Conservation (phyloP, 2,329 filamentous ascomycete genomes). For the Hypoxylon sp. region DNA sequence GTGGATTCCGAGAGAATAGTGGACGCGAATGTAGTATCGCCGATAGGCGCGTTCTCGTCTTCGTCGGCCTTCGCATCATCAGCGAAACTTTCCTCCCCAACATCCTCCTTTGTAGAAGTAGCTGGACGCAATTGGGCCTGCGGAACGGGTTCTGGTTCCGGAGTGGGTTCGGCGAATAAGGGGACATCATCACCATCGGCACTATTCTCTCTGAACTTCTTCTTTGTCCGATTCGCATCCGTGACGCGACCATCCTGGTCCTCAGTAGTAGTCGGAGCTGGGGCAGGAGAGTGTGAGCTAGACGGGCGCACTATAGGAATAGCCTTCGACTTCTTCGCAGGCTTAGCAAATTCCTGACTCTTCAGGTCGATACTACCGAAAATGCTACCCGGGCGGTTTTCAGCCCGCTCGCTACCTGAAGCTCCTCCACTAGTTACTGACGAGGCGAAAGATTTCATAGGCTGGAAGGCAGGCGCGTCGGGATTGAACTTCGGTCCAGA, state of each 20-base stretch:
- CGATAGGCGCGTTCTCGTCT: conserved; percentile 60
- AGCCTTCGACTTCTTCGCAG: conserved; percentile 82
- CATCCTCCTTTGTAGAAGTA: conserved; percentile 29
- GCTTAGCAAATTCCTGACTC: conserved; percentile 73
- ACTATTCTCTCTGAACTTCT: conserved; percentile 73
- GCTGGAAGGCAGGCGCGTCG: conserved; percentile 83
- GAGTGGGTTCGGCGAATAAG: conserved; percentile 75
- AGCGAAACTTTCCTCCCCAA: conserved; percentile 55
- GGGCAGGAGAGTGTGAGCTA: conserved; percentile 59
- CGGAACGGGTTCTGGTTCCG: conserved; percentile 54
- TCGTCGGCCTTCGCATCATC: conserved; percentile 55
- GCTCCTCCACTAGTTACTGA: conserved; percentile 63
- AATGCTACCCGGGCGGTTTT: conserved; percentile 67
- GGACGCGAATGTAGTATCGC: conserved; percentile 69
- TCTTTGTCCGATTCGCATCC: conserved; percentile 82
- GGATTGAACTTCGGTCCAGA: conserved; percentile 79
- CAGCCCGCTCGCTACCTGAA: conserved; percentile 62
- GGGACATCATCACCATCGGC: conserved; percentile 81
- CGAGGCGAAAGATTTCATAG: conserved; percentile 64
- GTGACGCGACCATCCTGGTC: conserved; percentile 73
- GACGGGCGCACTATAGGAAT: conserved; percentile 83
- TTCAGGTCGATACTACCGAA: conserved; percentile 79
- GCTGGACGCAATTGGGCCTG: conserved; percentile 45
- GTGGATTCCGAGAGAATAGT: conserved; percentile 67
- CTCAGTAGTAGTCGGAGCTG: conserved; percentile 56